Evolutionary conservation across 257 asterid species (phyloP), one percentile per base, ranked within the genome.

Genomic region (Ajuga chamaepitys): DNA sequence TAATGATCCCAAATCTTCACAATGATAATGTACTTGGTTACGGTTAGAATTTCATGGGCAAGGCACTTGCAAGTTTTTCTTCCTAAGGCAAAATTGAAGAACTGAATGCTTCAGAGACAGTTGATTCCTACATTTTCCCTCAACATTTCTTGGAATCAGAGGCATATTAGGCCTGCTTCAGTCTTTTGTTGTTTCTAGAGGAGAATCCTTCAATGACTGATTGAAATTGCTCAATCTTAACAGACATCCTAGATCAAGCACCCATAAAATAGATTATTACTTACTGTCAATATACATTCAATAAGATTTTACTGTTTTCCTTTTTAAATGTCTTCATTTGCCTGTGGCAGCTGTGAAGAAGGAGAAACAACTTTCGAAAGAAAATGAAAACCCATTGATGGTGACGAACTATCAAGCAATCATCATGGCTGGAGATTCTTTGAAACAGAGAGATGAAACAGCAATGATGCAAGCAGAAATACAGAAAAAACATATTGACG

Each of bases 41-140:
- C 40, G 13, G 20, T 14, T 47, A 9, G 53, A 46, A 20, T 56
- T 70, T 59, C 84, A 94, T 98, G 86, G 87, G 77, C 21, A 85
- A 96, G 80, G 98, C 95, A 1, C 90, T 88, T 77, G 82, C 96
- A 1, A 86, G 96, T 98, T 66, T 94, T 84, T 94, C 90, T 80
- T 63, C 72, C 6, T 86, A 84, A 28, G 99, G 96, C 18, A 98
- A 90, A 81, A 67, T 73, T 68, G 95, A 94, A 73, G 99, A 94
- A 65, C 65, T 91, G 58, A 91, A 90, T 78, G 89, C 73, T 75
- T 80, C 88, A 52, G 96, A 90, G 74, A 80, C 99, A 13, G 98
- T 90, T 44, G 95, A 90, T 47, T 94, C 95, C 50, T 95, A 90
- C 78, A 62, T 56, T 67, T 94, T 94, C 73, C 99, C 99, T 9